Evolutionary conservation across 495 filamentous ascomycete species (phyloP), one percentile per base, ranked within the genome.

Genomic region (Tuber borchii): DNA sequence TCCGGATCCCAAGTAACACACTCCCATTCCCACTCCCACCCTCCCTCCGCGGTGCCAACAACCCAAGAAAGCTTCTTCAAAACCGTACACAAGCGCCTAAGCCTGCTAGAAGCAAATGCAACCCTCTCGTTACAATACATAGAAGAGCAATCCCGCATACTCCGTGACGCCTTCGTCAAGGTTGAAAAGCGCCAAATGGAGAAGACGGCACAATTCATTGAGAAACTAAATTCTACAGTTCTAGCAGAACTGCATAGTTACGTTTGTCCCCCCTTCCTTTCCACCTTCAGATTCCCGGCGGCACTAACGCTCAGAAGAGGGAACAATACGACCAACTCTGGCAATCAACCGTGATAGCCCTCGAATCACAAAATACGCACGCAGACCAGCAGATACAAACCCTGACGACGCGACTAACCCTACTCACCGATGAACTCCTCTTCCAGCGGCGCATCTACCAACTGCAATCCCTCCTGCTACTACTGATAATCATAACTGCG

Each of bases 11-110:
- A 12, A 83, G 86, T 74, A 87, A 84, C 78, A 87, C 76, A 83
- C 86, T 80, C 83, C 3, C 70, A 77, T 12, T 87, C 86, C 4
- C 70, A 77, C 16, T 87, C 86, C 0, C 87, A 89, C 69, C 88
- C 91, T 0, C 85, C 90, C 19, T 83, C 88, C 31, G 84, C 93
- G 3, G 89, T 88, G 26, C 94, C 95, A 17, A 94, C 93, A 0
- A 95, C 93, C 6, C 95, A 99, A 85, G 95, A 97, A 83, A 93
- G 91, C 12, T 98, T 99, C 85, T 99, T 97, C 88, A 98, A 98
- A 84, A 93, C 93, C 10, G 90, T 99, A 7, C 92, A 93, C 76
- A 97, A 97, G 83, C 92, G 95, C 56, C 88, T 99, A 9, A 92
- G 94, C 79, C 89, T 91, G 76, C 90, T 99, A 20, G 95, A 99